phyloP scores from a whole-genome alignment of 345 rosid genomes.

The Gossypium herbaceum region DNA sequence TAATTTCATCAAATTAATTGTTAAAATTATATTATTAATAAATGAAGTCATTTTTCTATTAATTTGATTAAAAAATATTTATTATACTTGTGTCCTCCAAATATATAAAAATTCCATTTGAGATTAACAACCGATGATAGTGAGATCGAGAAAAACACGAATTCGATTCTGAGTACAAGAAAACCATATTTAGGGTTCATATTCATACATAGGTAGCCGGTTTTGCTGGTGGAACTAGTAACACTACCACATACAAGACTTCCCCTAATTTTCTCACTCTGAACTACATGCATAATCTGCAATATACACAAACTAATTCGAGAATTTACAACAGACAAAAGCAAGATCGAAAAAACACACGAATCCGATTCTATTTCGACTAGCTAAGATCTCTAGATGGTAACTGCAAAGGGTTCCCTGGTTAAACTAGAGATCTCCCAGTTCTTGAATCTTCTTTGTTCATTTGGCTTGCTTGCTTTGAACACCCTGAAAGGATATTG shows the following conservation, averaged over 20 bases:
- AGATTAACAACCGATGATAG: too few species aligned
- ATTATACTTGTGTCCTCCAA: too few species aligned
- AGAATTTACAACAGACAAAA: not conserved
- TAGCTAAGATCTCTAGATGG: not conserved
- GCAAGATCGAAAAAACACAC: not conserved
- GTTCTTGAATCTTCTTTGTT: constrained; percentile 8
- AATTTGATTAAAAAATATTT: too few species aligned
- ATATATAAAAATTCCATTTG: too few species aligned
- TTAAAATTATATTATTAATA: too few species aligned
- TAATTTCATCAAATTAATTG: too few species aligned
- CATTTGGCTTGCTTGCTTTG: constrained; percentile 30
- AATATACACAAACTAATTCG: not conserved
- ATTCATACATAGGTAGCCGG: not conserved
- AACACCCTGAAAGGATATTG: constrained; percentile 24
- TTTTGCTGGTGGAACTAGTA: not conserved
- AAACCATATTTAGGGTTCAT: not conserved
- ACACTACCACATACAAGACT: not conserved
- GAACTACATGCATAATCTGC: not conserved
- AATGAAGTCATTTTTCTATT: too few species aligned
- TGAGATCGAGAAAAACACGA: too few species aligned
- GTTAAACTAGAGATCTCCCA: not conserved
- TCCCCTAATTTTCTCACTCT: not conserved
- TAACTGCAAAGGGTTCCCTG: not conserved
- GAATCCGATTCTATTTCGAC: not conserved
- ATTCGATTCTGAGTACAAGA: too few species aligned